These are phyloP conservation scores for Endoconidiophora polonica DNA, from an alignment of 2,329 filamentous ascomycete species.

Conservation along the genomic window DNA sequence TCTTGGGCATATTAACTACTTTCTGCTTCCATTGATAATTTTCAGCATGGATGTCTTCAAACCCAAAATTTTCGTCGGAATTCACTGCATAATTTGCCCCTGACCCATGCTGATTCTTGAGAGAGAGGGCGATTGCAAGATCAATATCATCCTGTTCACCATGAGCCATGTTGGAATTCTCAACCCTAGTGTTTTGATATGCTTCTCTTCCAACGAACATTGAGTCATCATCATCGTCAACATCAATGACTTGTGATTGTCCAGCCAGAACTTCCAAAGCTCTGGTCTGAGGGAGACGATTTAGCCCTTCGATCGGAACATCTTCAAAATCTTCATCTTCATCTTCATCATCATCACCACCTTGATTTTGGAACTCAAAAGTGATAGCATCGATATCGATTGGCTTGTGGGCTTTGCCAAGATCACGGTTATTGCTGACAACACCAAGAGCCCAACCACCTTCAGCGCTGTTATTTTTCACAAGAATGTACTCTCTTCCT, in stretches of 20 bases:
- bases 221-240: conserved; percentile 28
- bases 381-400: conserved; percentile 71
- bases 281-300: conserved; percentile 51
- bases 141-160: conserved; percentile 44
- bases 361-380: conserved; percentile 38
- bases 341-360: conserved; percentile 42
- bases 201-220: conserved; percentile 34
- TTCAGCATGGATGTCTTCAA: conserved; percentile 32
- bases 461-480: conserved; percentile 88
- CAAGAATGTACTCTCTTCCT: conserved; percentile 83
- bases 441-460: conserved; percentile 94
- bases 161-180: background rate
- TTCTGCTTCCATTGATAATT: conserved; percentile 39
- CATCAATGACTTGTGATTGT: conserved; percentile 19
- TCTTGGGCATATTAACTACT: conserved; percentile 30
- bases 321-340: conserved; percentile 77
- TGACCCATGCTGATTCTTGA: conserved; percentile 44
- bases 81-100: conserved; percentile 14
- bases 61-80: conserved; percentile 23
- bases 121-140: conserved; percentile 69
- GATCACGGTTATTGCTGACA: conserved; percentile 68
- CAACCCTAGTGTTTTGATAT: conserved; percentile 14
- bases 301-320: conserved; percentile 78
- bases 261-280: conserved; percentile 8
- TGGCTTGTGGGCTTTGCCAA: conserved; percentile 66